A percentile compares a stretch with the other conserved stretches of the same genome.
Evolutionary conservation across 768 basidiomycete genomes (phyloP).

Genomic region (Tephrocybe rancida): DNA sequence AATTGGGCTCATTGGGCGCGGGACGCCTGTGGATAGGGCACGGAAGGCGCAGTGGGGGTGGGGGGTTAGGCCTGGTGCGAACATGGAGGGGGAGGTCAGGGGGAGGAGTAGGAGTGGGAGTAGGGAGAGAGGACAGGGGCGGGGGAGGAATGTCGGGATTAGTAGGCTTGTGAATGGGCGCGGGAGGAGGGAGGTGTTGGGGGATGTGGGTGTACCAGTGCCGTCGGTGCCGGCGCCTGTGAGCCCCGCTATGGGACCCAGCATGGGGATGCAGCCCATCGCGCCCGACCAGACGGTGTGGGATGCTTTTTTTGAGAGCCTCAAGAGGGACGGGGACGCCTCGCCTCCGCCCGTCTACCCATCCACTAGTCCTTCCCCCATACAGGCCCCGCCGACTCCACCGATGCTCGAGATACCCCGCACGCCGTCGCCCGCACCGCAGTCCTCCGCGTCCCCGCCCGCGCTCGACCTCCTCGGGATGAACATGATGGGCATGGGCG

Average conservation of each 20-base stretch:
- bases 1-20: conserved; percentile 29
- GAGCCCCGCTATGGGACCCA: too few relatives aligned
- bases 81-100: conserved; percentile 16
- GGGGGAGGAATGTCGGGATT: neutral
- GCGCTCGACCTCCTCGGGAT: neutral
- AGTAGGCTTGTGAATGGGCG: neutral
- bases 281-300: conserved; percentile 11
- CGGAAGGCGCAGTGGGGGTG: conserved; percentile 29
- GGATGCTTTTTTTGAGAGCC: conserved; percentile 19
- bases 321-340: conserved; percentile 9
- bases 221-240: neutral
- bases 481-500: conserved; percentile 1
- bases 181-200: neutral
- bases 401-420: neutral
- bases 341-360: neutral
- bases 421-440: neutral
- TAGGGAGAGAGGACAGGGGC: conserved; percentile 10
- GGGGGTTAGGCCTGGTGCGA: conserved; percentile 9
- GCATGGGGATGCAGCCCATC: neutral
- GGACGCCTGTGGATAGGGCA: conserved; percentile 34
- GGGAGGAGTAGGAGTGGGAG: conserved; percentile 22
- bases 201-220: neutral
- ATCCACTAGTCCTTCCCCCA: neutral
- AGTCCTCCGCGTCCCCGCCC: neutral
- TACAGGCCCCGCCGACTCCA: neutral